Percentiles rank a stretch among this genome's conserved stretches.
These are phyloP conservation scores for Coniochaeta ligniaria DNA, from an alignment of 2,329 filamentous ascomycete genomes.

Conservation along the genomic window DNA sequence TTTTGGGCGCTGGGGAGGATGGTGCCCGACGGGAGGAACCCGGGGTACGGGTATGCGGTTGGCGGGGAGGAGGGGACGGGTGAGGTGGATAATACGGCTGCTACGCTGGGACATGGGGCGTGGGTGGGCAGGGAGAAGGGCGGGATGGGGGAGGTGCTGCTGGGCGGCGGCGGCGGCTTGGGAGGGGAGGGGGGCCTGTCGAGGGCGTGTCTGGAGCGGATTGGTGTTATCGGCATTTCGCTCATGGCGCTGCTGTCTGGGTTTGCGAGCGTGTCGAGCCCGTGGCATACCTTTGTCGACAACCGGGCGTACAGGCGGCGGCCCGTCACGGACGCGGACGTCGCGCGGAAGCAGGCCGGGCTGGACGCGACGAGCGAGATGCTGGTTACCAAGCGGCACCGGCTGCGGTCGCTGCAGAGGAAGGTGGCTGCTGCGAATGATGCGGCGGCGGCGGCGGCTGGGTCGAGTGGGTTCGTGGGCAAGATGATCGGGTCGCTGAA, in stretches of 20 bases:
- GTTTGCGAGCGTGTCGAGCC: conserved; percentile 79
- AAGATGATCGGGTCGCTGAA: conserved; percentile 60
- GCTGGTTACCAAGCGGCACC: conserved; percentile 66
- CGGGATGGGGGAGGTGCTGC: conserved; percentile 6
- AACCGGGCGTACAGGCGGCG: conserved; percentile 41
- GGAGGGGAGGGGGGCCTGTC: conserved; percentile 28
- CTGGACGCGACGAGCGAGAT: conserved; percentile 74
- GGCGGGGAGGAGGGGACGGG: conserved; percentile 2
- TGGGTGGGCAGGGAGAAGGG: conserved; percentile 1
- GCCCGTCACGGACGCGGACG: conserved; percentile 64
- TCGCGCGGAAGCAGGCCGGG: conserved; percentile 71
- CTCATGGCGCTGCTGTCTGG: conserved; percentile 84
- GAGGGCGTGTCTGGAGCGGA: conserved; percentile 55
- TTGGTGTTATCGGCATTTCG: conserved; percentile 79
- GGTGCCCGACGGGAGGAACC: conserved; percentile 25
- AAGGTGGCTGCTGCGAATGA: conserved; percentile 35
- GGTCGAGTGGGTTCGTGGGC: conserved; percentile 56
- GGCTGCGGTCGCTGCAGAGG: conserved; percentile 62
- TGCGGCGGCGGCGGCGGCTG: conserved; percentile 15
- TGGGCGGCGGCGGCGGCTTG: no score
- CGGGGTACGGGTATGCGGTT: neutral
- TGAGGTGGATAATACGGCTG: conserved; percentile 5
- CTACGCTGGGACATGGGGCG: neutral
- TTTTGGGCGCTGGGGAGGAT: conserved; percentile 73
- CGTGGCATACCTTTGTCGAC: conserved; percentile 76